Evolutionary conservation across 768 basidiomycete genomes (phyloP).

Genomic region (Lentinula guzmanii): DNA sequence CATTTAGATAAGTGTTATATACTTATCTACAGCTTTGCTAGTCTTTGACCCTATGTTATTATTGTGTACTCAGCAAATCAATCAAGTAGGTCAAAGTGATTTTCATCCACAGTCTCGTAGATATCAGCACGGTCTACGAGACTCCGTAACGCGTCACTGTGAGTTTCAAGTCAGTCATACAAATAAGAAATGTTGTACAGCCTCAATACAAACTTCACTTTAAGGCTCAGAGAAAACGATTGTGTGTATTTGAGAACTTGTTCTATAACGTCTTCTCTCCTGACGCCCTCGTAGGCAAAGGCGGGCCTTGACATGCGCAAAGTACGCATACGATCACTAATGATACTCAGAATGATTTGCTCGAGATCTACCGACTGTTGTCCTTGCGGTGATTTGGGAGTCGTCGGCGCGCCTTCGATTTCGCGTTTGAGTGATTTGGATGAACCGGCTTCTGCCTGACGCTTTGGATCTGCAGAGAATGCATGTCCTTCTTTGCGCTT

Average conservation of each 20-base stretch:
- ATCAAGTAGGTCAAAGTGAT: conserved; percentile 5
- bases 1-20: background rate
- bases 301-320: background rate
- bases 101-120: background rate
- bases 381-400: background rate
- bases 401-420: background rate
- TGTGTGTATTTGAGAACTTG: background rate
- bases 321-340: background rate
- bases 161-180: background rate
- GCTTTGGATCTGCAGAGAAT: background rate
- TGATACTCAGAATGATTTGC: background rate
- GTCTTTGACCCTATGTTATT: too few relatives aligned
- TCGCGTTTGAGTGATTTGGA: background rate
- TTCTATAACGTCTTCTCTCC: background rate
- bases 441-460: background rate
- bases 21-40: background rate
- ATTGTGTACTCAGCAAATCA: background rate
- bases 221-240: background rate
- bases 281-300: background rate
- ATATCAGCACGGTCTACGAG: background rate
- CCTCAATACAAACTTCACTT: background rate
- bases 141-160: background rate
- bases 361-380: background rate
- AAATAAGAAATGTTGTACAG: background rate
- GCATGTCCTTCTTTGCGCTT: background rate